phyloP scores from a whole-genome alignment of 2,329 filamentous ascomycete genomes.

The Tolypocladium pustulatum region DNA sequence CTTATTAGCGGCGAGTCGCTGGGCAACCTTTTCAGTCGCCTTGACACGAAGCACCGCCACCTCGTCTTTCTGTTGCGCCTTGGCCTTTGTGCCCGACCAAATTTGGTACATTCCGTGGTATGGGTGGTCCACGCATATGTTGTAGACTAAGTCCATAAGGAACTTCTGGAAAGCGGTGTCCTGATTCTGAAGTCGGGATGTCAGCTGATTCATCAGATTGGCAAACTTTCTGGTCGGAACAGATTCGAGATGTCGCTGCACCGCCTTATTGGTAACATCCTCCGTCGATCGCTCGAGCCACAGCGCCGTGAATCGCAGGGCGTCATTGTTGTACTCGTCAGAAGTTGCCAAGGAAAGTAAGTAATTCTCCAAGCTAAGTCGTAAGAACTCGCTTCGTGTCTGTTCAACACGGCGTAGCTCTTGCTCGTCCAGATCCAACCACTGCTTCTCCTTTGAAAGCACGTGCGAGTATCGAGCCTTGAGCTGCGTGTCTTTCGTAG shows the following conservation, averaged over 20 bases:
- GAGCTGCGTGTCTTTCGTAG: slow-evolving; percentile 39
- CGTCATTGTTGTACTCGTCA: slow-evolving; percentile 81
- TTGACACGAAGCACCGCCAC: slow-evolving; percentile 62
- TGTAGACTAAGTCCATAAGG: slow-evolving; percentile 62
- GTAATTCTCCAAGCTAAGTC: slow-evolving; percentile 86
- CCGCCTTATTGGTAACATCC: slow-evolving; percentile 65
- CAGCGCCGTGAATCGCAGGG: slow-evolving; percentile 81
- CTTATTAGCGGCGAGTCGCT: slow-evolving; percentile 44
- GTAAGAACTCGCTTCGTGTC: slow-evolving; percentile 73
- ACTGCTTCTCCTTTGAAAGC: slow-evolving; percentile 66
- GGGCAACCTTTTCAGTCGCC: slow-evolving; percentile 61
- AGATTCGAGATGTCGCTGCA: slow-evolving; percentile 54
- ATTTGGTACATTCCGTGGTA: slow-evolving; percentile 98
- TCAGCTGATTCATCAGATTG: slow-evolving; percentile 86
- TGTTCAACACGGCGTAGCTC: slow-evolving; percentile 72
- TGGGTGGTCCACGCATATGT: slow-evolving; percentile 85
- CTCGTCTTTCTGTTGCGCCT: slow-evolving; percentile 60
- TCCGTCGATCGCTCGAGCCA: slow-evolving; percentile 87
- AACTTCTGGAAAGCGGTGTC: slow-evolving; percentile 65
- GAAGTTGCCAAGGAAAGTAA: slow-evolving; percentile 74
- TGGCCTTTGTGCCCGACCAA: slow-evolving; percentile 67
- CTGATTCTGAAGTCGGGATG: slow-evolving; percentile 75
- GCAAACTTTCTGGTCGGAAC: slow-evolving; percentile 92
- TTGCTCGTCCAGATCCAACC: slow-evolving; percentile 81
- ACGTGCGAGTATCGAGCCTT: slow-evolving; percentile 48